phyloP scores from a whole-genome alignment of 495 filamentous ascomycete species.

The Aspergillus sclerotioniger region DNA sequence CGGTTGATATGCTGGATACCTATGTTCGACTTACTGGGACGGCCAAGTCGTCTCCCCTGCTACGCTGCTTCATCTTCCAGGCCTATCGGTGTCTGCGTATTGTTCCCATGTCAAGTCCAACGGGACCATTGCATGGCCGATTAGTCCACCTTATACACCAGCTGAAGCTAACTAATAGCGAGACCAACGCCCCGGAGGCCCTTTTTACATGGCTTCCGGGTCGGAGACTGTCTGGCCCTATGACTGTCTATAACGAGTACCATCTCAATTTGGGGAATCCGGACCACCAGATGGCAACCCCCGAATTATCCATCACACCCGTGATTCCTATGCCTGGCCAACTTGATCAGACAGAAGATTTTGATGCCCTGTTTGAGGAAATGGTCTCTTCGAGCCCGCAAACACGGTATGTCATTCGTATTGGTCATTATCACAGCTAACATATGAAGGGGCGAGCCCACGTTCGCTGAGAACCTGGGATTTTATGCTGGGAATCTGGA shows the following conservation, averaged over 20 bases:
- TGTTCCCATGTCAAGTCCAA: not conserved
- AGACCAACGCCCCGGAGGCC: not conserved
- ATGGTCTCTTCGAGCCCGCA: not conserved
- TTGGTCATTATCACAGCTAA: conserved; percentile 8
- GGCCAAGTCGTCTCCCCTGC: conserved; percentile 18
- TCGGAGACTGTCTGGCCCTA: too few species aligned
- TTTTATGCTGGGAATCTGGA: conserved; percentile 28
- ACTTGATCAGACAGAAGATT: too few species aligned
- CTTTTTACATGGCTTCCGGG: too few species aligned
- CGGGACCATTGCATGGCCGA: not conserved
- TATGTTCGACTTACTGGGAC: conserved; percentile 17
- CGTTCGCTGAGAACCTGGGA: conserved; percentile 29
- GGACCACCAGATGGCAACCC: too few species aligned
- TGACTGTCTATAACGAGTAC: too few species aligned
- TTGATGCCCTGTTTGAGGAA: too few species aligned
- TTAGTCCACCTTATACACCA: too few species aligned
- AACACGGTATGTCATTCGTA: not conserved
- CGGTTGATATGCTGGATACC: conserved; percentile 20
- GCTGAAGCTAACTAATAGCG: too few species aligned
- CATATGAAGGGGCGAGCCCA: conserved; percentile 22
- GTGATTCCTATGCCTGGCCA: too few species aligned
- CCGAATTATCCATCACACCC: too few species aligned
- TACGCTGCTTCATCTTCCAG: conserved; percentile 23
- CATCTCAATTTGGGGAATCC: too few species aligned
- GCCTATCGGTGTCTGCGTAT: conserved; percentile 11